These are phyloP conservation scores for Hyaloraphidium curvatum DNA, from an alignment of 192 early-diverging fungal genomes.

Conservation along the genomic window DNA sequence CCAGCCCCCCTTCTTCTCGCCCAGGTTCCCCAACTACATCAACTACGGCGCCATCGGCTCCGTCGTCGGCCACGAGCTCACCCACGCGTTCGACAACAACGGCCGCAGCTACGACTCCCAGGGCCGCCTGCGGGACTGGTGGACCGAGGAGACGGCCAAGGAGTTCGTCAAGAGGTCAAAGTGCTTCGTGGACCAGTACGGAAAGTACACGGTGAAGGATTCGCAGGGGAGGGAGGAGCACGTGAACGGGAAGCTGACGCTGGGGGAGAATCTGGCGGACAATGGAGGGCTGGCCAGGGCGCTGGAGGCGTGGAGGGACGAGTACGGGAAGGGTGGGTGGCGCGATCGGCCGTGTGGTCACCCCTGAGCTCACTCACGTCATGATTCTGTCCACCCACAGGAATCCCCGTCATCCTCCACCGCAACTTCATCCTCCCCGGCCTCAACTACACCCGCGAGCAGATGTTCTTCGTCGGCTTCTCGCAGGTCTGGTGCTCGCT, in stretches of 20 bases:
- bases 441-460: conserved; percentile 28
- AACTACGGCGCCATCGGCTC: conserved; percentile 42
- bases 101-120: conserved; percentile 18
- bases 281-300: conserved; percentile 31
- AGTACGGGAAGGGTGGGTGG: not conserved
- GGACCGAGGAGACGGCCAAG: conserved; percentile 35
- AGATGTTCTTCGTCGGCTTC: conserved; percentile 48
- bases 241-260: conserved; percentile 26
- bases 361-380: no score
- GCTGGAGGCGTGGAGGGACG: conserved; percentile 1
- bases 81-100: conserved; percentile 31
- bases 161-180: conserved; percentile 27
- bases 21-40: conserved; percentile 25
- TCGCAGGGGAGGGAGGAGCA: conserved; percentile 15
- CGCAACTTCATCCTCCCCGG: conserved; percentile 25
- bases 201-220: conserved; percentile 22
- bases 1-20: conserved; percentile 26
- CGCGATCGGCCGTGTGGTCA: no score
- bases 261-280: conserved; percentile 37
- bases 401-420: not conserved
- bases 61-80: conserved; percentile 22
- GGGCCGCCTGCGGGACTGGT: conserved; percentile 36
- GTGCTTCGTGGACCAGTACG: conserved; percentile 45
- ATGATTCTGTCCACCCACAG: no score
- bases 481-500: conserved; percentile 42